Conservation (phyloP, 768 basidiomycete species). For the Gautieria morchelliformis region DNA sequence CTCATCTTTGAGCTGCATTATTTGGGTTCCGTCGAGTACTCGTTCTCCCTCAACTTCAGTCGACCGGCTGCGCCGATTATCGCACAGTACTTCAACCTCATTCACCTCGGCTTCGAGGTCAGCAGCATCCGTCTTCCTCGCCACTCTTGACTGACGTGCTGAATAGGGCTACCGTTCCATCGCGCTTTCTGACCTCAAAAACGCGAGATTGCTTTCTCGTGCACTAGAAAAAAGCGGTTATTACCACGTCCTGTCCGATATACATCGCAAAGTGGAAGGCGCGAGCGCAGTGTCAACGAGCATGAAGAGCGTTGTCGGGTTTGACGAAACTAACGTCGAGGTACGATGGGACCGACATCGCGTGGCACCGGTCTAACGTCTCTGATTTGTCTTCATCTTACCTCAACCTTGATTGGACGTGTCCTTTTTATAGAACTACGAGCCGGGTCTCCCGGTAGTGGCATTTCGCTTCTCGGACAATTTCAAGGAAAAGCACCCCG, state of each 20-base stretch:
- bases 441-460: slow-evolving; percentile 43
- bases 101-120: slow-evolving; percentile 46
- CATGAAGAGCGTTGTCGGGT: slow-evolving; percentile 24
- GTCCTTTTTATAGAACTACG: slow-evolving; percentile 28
- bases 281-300: slow-evolving; percentile 15
- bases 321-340: slow-evolving; percentile 48
- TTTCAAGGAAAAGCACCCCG: slow-evolving; percentile 42
- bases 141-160: not conserved
- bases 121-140: slow-evolving; percentile 6
- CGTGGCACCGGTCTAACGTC: not conserved
- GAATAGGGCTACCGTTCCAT: slow-evolving; percentile 35
- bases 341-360: slow-evolving; percentile 26
- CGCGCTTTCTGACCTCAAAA: slow-evolving; percentile 40
- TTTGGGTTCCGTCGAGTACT: slow-evolving; percentile 57
- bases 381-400: not conserved
- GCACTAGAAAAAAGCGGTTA: slow-evolving; percentile 50
- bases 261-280: slow-evolving; percentile 33
- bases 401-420: not conserved
- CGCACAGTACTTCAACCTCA: slow-evolving; percentile 53
- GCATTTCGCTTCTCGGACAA: slow-evolving; percentile 46
- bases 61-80: slow-evolving; percentile 53
- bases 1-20: slow-evolving; percentile 57
- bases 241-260: slow-evolving; percentile 43
- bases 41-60: slow-evolving; percentile 56
- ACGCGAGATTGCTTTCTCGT: slow-evolving; percentile 55